These are phyloP conservation scores for Nematodospora valgi DNA, from an alignment of 805 yeast species.

Conservation along the genomic window DNA sequence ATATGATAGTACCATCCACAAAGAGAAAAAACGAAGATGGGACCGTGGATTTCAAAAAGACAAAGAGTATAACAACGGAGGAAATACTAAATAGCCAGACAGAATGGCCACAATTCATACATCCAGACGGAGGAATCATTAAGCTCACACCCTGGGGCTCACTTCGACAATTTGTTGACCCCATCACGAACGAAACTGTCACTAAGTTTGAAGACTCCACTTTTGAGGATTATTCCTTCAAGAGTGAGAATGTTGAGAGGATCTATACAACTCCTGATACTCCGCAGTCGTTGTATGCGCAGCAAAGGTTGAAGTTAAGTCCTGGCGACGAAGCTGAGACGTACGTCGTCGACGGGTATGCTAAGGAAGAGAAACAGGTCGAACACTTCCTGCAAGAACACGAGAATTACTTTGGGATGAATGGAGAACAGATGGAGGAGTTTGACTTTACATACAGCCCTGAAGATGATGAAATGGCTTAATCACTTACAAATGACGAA, in stretches of 20 bases:
- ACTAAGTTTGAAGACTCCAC: slow-evolving; percentile 46
- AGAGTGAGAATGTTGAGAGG: slow-evolving; percentile 3
- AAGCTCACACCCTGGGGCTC: slow-evolving; percentile 67
- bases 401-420: slow-evolving; percentile 39
- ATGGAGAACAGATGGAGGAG: slow-evolving; percentile 16
- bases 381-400: slow-evolving; percentile 20
- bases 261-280: slow-evolving; percentile 19
- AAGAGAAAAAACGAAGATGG: no score
- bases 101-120: slow-evolving; percentile 56
- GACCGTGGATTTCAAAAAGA: no score
- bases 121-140: slow-evolving; percentile 60
- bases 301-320: slow-evolving; percentile 18
- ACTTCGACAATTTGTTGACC: slow-evolving; percentile 40
- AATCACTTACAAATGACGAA: no score
- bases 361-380: not conserved
- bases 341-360: slow-evolving; percentile 27
- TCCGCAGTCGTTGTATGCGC: slow-evolving; percentile 19
- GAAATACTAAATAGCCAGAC: slow-evolving; percentile 1
- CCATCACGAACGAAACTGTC: slow-evolving; percentile 41
- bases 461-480: slow-evolving; percentile 13
- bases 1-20: no score
- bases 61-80: slow-evolving; percentile 8
- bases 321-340: slow-evolving; percentile 38
- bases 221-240: slow-evolving; percentile 21
- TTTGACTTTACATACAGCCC: slow-evolving; percentile 9